These are phyloP conservation scores for Myriosclerotinia duriaeana DNA, from an alignment of 2,329 filamentous ascomycete genomes.

Conservation along the genomic window DNA sequence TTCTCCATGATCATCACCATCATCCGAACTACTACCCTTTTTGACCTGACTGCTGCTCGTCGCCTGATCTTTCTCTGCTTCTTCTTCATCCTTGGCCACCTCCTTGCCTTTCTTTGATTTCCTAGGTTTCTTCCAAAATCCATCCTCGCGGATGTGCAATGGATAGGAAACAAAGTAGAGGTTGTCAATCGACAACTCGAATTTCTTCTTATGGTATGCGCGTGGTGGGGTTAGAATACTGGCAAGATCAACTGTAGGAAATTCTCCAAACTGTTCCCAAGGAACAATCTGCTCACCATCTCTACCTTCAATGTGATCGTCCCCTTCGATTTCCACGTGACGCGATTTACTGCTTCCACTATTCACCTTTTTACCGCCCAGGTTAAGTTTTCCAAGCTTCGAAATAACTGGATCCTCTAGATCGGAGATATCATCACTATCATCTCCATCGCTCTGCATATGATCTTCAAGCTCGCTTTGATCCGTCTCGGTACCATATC, in stretches of 20 bases:
- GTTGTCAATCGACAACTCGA: conserved; percentile 79
- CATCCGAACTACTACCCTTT: conserved; percentile 37
- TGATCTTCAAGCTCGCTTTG: conserved; percentile 30
- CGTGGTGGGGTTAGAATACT: conserved; percentile 74
- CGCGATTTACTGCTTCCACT: conserved; percentile 15
- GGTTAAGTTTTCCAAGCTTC: conserved; percentile 30
- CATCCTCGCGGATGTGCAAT: conserved; percentile 76
- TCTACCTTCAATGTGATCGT: conserved; percentile 52
- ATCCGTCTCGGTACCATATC: conserved; percentile 41
- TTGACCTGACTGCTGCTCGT: conserved; percentile 24
- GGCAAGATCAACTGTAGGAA: conserved; percentile 74
- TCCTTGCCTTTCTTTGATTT: conserved; percentile 42
- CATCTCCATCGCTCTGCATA: conserved; percentile 35
- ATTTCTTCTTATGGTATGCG: conserved; percentile 76
- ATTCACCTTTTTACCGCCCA: conserved; percentile 19
- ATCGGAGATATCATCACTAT: conserved; percentile 43
- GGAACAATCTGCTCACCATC: conserved; percentile 59
- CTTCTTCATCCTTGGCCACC: conserved; percentile 26
- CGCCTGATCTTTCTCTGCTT: conserved; percentile 21
- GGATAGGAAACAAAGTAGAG: conserved; percentile 80
- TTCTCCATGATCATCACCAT: conserved; percentile 35
- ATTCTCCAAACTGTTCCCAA: conserved; percentile 73
- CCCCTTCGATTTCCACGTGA: conserved; percentile 35
- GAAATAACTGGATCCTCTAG: conserved; percentile 48
- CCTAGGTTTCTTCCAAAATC: conserved; percentile 67